Evolutionary conservation across 768 basidiomycete species (phyloP).

Genomic region (Mycena chlorophos): DNA sequence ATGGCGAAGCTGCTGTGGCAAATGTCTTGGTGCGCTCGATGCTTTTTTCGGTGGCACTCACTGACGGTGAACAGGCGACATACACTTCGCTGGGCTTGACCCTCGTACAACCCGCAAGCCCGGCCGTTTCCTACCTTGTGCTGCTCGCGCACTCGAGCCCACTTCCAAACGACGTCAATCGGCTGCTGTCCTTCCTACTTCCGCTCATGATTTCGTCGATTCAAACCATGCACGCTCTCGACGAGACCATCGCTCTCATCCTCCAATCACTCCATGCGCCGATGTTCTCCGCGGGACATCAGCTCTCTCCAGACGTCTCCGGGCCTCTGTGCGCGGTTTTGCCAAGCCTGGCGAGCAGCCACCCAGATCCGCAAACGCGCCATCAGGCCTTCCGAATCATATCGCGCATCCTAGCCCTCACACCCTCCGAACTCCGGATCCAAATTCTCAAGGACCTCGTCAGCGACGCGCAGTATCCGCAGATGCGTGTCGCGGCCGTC

Average conservation of each 20-base stretch:
- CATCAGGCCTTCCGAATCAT: conserved; percentile 64
- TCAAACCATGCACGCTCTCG: conserved; percentile 53
- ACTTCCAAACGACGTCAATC: conserved; percentile 14
- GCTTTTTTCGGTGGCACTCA: conserved; percentile 2
- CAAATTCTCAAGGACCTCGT: conserved; percentile 58
- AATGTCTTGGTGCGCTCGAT: conserved; percentile 39
- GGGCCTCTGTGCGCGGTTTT: conserved; percentile 51
- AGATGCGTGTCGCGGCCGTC: conserved; percentile 69
- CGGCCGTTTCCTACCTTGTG: conserved; percentile 37
- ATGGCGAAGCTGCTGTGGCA: conserved; percentile 38
- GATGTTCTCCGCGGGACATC: conserved; percentile 16
- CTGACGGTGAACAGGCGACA: conserved; percentile 30
- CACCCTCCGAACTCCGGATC: conserved; percentile 50
- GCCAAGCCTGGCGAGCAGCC: conserved; percentile 58
- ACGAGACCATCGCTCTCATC: conserved; percentile 62
- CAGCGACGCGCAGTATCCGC: conserved; percentile 50
- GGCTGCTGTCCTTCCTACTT: conserved; percentile 35
- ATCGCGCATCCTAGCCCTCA: conserved; percentile 49
- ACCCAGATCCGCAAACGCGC: conserved; percentile 58
- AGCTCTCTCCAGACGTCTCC: conserved; percentile 46
- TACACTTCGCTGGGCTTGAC: conserved; percentile 35
- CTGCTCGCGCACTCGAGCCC: conserved; percentile 37
- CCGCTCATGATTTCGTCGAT: conserved; percentile 50
- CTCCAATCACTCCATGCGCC: conserved; percentile 36
- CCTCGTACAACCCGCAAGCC: conserved; percentile 17